Evolutionary conservation across 2,329 filamentous ascomycete genomes (phyloP), one percentile per base, ranked within the genome.

Genomic region (Teratosphaeria nubilosa): DNA sequence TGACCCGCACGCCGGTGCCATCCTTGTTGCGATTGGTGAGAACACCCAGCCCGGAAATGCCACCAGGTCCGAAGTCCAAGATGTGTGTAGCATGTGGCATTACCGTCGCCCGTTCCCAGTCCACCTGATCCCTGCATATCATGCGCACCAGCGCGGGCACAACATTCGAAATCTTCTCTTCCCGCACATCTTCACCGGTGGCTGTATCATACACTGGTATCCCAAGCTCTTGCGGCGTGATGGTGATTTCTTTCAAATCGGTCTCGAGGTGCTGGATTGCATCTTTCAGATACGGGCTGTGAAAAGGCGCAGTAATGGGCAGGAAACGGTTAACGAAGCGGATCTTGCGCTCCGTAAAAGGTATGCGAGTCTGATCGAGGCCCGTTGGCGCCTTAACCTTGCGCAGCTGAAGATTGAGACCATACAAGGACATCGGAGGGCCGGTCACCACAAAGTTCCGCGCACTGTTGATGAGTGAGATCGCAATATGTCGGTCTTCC

Each of bases 21-120:
- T 99, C 95, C 80, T 99, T 99, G 82, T 97, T 99, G 68, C 94
- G 90, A 80, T 95, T 97, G 59, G 94, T 99, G 63, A 99, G 80
- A 52, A 95, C 89, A 70, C 94, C 95, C 24, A 99, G 86, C 63
- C 95, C 95, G 25, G 94, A 99, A 64, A 97, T 94, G 62, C 94
- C 95, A 69, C 94, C 94, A 24, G 94, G 94, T 53, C 95, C 94
- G 67, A 99, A 97, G 76, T 99, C 94, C 56, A 99, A 78, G 58
- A 99, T 89, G 72, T 99, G 94, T 3, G 92, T 96, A 22, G 94
- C 94, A 24, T 85, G 82, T 3, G 90, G 86, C 79, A 99, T 97
- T 57, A 88, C 82, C 0, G 94, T 99, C 0, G 94, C 91, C 72
- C 87, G 87, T 77, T 97, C 94, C 94, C 94, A 99, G 74, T 96